Percentiles rank a stretch among this genome's conserved stretches.
Conservation (phyloP, 352 stramenopile species). For the Phytophthora ramorum region DNA sequence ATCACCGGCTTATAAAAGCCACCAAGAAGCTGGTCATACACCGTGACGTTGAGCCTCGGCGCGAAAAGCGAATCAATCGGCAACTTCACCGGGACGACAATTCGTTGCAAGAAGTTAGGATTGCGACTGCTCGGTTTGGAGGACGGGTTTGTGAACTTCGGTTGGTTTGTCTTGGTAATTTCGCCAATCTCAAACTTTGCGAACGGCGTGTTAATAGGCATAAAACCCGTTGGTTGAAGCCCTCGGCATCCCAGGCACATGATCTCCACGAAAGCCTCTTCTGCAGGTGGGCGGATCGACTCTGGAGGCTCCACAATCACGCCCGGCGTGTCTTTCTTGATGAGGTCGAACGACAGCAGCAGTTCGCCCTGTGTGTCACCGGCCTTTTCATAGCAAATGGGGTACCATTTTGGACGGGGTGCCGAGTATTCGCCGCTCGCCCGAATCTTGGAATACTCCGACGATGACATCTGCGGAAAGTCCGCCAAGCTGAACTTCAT, state of each 20-base stretch:
- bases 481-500: constrained; percentile 66
- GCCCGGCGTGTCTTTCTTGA: constrained; percentile 71
- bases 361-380: constrained; percentile 80
- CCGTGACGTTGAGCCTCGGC: constrained; percentile 83
- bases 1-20: constrained; percentile 87
- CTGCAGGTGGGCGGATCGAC: constrained; percentile 61
- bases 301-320: constrained; percentile 63
- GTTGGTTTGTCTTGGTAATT: constrained; percentile 58
- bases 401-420: constrained; percentile 75
- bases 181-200: constrained; percentile 88
- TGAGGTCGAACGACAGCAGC: constrained; percentile 79
- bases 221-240: constrained; percentile 81
- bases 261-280: constrained; percentile 84
- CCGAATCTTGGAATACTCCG: constrained; percentile 59
- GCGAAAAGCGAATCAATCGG: constrained; percentile 87
- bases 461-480: constrained; percentile 64
- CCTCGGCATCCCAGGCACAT: constrained; percentile 80
- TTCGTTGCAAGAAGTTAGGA: constrained; percentile 90
- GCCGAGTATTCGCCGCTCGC: constrained; percentile 60
- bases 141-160: constrained; percentile 76
- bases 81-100: constrained; percentile 85
- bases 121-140: constrained; percentile 83
- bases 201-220: constrained; percentile 86
- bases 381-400: constrained; percentile 63
- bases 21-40: constrained; percentile 87